Percentiles rank a stretch among this genome's conserved stretches.
Conservation (phyloP, 139 green algal species). For the Micractinium conductrix region DNA sequence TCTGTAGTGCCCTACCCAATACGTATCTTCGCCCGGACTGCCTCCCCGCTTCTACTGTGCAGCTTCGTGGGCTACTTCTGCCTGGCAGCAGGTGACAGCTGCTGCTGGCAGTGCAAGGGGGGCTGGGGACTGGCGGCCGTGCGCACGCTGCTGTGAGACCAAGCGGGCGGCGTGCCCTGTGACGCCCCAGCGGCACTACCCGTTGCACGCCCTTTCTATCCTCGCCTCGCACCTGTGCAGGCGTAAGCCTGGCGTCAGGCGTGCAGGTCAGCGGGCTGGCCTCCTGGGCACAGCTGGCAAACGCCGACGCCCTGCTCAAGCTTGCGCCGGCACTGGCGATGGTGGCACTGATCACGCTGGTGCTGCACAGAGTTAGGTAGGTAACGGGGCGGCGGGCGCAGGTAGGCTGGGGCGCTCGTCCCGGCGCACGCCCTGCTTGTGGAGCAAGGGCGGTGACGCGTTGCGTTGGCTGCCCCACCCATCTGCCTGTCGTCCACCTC, state of each 20-base stretch:
- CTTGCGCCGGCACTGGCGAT: slow-evolving; percentile 58
- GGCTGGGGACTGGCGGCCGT: no score
- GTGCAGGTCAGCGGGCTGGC: slow-evolving; percentile 7
- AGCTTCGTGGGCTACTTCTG: slow-evolving; percentile 77
- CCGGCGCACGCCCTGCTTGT: no score
- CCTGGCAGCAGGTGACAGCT: slow-evolving; percentile 61
- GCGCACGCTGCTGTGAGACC: no score
- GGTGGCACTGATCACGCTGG: slow-evolving; percentile 44
- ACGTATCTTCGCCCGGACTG: no score
- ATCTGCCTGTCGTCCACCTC: neutral
- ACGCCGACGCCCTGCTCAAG: slow-evolving; percentile 55
- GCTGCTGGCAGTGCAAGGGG: no score
- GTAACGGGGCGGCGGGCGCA: slow-evolving; percentile 12
- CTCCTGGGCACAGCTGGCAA: slow-evolving; percentile 52
- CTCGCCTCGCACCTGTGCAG: neutral
- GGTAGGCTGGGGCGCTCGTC: slow-evolving; percentile 18
- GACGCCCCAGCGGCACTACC: no score
- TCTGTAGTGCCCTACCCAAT: neutral
- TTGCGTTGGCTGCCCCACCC: no score
- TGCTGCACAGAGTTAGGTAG: slow-evolving; percentile 41
- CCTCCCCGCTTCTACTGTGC: no score
- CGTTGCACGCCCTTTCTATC: neutral
- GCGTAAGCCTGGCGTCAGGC: slow-evolving; percentile 18
- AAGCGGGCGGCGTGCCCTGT: no score
- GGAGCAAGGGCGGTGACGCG: no score